phyloP scores from a whole-genome alignment of 345 rosid species.

The Sonneratia caseolaris region DNA sequence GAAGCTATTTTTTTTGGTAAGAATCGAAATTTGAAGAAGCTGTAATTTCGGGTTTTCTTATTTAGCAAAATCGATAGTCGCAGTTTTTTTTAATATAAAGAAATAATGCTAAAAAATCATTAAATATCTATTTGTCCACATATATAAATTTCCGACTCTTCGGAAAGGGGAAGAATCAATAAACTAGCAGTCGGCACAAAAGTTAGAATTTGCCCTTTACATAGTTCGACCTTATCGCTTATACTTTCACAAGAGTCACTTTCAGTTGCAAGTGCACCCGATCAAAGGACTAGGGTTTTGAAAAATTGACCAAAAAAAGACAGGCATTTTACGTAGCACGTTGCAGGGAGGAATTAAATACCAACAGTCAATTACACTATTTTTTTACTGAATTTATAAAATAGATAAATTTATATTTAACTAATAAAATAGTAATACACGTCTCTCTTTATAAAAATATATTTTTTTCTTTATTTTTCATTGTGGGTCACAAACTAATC shows the following conservation, averaged over 20 bases:
- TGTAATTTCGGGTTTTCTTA: background rate
- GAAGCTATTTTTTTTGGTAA: background rate
- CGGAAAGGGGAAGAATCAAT: background rate
- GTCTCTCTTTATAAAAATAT: too few species aligned
- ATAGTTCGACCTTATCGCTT: constrained; percentile 1
- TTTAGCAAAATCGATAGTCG: background rate
- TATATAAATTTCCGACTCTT: background rate
- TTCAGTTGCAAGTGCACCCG: constrained; percentile 9
- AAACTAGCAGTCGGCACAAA: constrained; percentile 5
- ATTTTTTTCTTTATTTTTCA: too few species aligned
- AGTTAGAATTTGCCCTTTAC: constrained; percentile 9
- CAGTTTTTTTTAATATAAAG: too few species aligned
- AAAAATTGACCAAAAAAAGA: background rate
- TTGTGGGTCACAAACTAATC: too few species aligned
- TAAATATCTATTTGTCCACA: too few species aligned
- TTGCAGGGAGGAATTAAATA: background rate
- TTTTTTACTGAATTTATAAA: too few species aligned
- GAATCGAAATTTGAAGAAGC: background rate
- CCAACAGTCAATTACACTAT: too few species aligned
- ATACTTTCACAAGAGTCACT: background rate
- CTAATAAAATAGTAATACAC: too few species aligned
- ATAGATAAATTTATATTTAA: too few species aligned
- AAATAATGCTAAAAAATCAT: too few species aligned
- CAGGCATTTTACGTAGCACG: background rate
- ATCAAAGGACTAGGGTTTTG: background rate